Evolutionary conservation across 805 yeast species (phyloP).

Genomic region (Kodamaea nitidulidarum): DNA sequence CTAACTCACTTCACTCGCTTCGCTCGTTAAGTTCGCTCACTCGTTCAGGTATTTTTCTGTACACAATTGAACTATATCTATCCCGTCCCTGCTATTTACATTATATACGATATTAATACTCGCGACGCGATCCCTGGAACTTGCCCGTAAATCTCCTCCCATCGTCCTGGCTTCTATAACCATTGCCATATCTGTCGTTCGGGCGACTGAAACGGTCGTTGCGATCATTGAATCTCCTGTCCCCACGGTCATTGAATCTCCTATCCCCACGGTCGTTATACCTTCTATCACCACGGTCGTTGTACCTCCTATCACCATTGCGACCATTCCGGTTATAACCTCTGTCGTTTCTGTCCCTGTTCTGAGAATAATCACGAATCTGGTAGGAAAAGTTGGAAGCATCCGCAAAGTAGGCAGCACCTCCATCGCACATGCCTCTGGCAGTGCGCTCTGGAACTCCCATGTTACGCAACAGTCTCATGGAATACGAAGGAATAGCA

Average conservation of each 20-base stretch:
- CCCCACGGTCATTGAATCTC: conserved; percentile 6
- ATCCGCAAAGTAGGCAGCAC: conserved; percentile 10
- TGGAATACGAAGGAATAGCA: conserved; percentile 1
- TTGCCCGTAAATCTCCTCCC: conserved; percentile 4
- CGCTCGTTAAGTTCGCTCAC: too few relatives aligned
- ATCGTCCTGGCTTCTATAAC: conserved; percentile 1
- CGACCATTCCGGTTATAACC: conserved; percentile 4
- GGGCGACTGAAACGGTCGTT: not conserved
- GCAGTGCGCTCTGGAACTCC: conserved; percentile 5
- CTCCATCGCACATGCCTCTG: conserved; percentile 23
- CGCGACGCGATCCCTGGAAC: conserved; percentile 7
- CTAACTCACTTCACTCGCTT: too few relatives aligned
- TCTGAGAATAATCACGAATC: conserved; percentile 11
- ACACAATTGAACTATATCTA: too few relatives aligned
- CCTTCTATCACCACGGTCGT: conserved; percentile 6
- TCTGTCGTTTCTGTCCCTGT: conserved; percentile 2
- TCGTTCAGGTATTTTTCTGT: too few relatives aligned
- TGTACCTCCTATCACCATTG: conserved; percentile 11
- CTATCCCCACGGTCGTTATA: conserved; percentile 8
- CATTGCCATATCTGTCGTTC: conserved; percentile 3
- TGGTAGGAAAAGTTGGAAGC: conserved; percentile 8
- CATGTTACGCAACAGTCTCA: conserved; percentile 4
- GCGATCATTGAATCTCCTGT: conserved; percentile 1
- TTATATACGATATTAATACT: conserved; percentile 3
- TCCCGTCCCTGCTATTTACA: conserved; percentile 6